Percentiles rank a stretch among this genome's conserved stretches.
These are phyloP conservation scores for Ogataea trehalophila DNA, from an alignment of 805 yeast species.

Conservation along the genomic window DNA sequence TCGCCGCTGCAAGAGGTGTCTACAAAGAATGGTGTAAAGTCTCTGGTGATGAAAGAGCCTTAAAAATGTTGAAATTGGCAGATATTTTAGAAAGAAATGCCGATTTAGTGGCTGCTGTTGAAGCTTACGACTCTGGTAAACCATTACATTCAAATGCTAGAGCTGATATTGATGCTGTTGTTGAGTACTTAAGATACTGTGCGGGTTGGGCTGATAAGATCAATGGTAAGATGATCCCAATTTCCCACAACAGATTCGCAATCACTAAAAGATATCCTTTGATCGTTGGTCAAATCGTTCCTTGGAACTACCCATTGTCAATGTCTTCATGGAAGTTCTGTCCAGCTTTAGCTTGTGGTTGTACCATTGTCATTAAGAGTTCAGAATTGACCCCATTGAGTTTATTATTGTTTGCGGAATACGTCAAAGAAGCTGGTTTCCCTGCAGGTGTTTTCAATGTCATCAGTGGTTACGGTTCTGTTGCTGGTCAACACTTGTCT, in stretches of 20 bases:
- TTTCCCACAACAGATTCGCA: constrained; percentile 46
- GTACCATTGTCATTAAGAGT: constrained; percentile 64
- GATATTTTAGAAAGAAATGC: constrained; percentile 45
- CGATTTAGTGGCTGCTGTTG: constrained; percentile 47
- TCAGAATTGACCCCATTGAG: constrained; percentile 77
- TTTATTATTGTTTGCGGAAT: constrained; percentile 52
- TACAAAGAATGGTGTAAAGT: constrained; percentile 44
- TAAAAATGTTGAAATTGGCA: constrained; percentile 42
- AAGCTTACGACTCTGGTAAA: constrained; percentile 54
- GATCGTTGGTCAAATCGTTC: constrained; percentile 65
- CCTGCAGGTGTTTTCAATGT: constrained; percentile 76
- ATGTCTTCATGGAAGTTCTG: constrained; percentile 82
- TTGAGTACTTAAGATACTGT: constrained; percentile 44
- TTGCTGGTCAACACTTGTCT: constrained; percentile 66
- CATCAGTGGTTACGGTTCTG: constrained; percentile 62
- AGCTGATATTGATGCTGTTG: constrained; percentile 44
- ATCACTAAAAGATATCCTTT: constrained; percentile 65
- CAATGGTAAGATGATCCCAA: constrained; percentile 37
- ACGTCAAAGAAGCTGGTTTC: constrained; percentile 62
- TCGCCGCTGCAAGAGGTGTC: constrained; percentile 43
- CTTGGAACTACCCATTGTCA: constrained; percentile 67
- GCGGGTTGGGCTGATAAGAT: constrained; percentile 63
- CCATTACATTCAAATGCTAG: constrained; percentile 43
- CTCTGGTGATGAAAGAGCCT: constrained; percentile 36
- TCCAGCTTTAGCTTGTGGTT: constrained; percentile 80